Percentiles rank a stretch among this genome's conserved stretches.
Evolutionary conservation across 495 filamentous ascomycete genomes (phyloP).

Genomic region (Daldinia caldariorum): DNA sequence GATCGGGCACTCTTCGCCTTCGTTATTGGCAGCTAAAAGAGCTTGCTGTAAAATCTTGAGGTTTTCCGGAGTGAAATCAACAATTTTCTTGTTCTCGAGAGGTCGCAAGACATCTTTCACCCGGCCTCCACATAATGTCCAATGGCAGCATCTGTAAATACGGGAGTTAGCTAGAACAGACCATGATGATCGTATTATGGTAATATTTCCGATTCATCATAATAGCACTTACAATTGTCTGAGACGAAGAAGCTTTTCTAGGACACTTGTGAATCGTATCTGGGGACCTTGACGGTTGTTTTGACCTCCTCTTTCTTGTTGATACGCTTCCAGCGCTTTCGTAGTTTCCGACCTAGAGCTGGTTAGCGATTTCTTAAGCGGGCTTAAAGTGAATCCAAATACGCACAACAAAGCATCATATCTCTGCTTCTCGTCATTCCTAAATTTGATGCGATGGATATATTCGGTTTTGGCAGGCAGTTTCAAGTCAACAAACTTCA

Average conservation of each 20-base stretch:
- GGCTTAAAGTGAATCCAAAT: not conserved
- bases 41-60: constrained; percentile 76
- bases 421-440: constrained; percentile 77
- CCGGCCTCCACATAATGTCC: constrained; percentile 79
- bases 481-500: constrained; percentile 86
- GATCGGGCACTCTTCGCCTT: constrained; percentile 83
- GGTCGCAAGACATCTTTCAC: constrained; percentile 74
- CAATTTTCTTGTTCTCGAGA: constrained; percentile 71
- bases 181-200: not conserved
- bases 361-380: constrained; percentile 26
- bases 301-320: constrained; percentile 50
- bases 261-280: constrained; percentile 67
- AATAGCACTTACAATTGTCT: constrained; percentile 67
- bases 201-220: not conserved
- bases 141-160: constrained; percentile 74
- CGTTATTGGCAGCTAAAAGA: constrained; percentile 81
- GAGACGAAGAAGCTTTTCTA: constrained; percentile 85
- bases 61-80: constrained; percentile 79
- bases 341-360: constrained; percentile 72
- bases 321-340: constrained; percentile 71
- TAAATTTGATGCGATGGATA: constrained; percentile 80
- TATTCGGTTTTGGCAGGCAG: constrained; percentile 83
- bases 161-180: constrained; percentile 21
- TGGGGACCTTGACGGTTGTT: constrained; percentile 47
- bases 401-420: constrained; percentile 78